Evolutionary conservation across 306 rosid genomes (phyloP).

Genomic region (Leucaena leucocephala): DNA sequence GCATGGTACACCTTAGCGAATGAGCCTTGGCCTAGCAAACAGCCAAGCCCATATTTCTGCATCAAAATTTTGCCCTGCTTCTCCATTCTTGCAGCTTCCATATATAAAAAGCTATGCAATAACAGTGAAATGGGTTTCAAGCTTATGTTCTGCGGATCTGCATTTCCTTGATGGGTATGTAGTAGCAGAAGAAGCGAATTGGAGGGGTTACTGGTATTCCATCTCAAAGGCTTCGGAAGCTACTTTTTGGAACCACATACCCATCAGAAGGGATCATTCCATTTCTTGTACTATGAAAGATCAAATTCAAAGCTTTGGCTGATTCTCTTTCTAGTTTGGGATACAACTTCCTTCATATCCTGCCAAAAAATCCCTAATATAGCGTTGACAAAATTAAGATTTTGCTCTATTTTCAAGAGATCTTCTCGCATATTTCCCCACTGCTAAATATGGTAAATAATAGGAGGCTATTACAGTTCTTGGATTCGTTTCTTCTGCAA

Average conservation of each 20-base stretch:
- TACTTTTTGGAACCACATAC: slow-evolving; percentile 28
- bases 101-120: background rate
- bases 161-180: background rate
- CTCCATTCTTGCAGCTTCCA: slow-evolving; percentile 35
- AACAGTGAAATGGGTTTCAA: background rate
- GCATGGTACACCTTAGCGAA: slow-evolving; percentile 65
- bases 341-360: background rate
- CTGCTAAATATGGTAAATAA: slow-evolving; percentile 4
- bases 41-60: slow-evolving; percentile 57
- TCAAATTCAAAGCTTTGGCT: background rate
- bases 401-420: background rate
- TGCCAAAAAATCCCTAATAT: slow-evolving; percentile 31
- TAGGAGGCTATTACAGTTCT: slow-evolving; percentile 2
- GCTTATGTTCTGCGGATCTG: background rate
- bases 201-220: no score
- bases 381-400: background rate
- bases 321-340: background rate
- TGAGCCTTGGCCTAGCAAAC: slow-evolving; percentile 60
- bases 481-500: background rate
- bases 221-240: slow-evolving; percentile 6
- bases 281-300: slow-evolving; percentile 4
- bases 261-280: slow-evolving; percentile 24
- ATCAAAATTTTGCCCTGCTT: slow-evolving; percentile 43
- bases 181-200: background rate
- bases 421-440: background rate